phyloP scores from a whole-genome alignment of 139 green algal genomes.

The Coccomyxa sp. region DNA sequence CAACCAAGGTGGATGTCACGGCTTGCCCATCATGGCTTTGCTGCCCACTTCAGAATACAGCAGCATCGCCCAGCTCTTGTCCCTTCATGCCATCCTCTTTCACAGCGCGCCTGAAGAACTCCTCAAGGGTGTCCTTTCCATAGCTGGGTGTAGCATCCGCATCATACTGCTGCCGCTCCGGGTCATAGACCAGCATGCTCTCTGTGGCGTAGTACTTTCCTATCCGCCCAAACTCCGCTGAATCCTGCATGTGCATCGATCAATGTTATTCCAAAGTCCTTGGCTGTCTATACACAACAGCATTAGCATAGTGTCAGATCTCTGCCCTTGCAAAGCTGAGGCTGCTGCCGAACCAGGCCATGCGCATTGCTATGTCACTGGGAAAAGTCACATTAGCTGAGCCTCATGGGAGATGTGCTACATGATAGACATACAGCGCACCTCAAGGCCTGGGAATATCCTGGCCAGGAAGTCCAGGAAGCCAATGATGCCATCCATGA shows the following conservation, averaged over 20 bases:
- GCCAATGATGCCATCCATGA: conserved; percentile 97
- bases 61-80: conserved; percentile 92
- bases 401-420: not conserved
- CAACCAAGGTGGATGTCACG: too few species aligned
- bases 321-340: not conserved
- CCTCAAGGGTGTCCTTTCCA: conserved; percentile 91
- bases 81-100: conserved; percentile 71
- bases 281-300: too few species aligned
- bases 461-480: conserved; percentile 79
- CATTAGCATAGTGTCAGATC: too few species aligned
- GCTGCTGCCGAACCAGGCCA: too few species aligned
- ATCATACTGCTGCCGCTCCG: conserved; percentile 59
- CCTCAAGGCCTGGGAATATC: conserved; percentile 80
- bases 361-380: too few species aligned
- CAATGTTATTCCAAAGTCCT: too few species aligned
- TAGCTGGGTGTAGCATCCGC: conserved; percentile 87
- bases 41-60: conserved; percentile 79
- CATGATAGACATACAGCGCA: conserved; percentile 24
- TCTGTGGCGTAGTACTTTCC: conserved; percentile 97
- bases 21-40: too few species aligned
- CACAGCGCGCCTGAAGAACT: conserved; percentile 78
- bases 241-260: conserved; percentile 34
- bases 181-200: conserved; percentile 94
- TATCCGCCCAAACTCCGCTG: conserved; percentile 90
- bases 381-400: not conserved